Evolutionary conservation across 2,329 filamentous ascomycete species (phyloP), one percentile per base, ranked within the genome.

Genomic region (Penicillium concentricum): DNA sequence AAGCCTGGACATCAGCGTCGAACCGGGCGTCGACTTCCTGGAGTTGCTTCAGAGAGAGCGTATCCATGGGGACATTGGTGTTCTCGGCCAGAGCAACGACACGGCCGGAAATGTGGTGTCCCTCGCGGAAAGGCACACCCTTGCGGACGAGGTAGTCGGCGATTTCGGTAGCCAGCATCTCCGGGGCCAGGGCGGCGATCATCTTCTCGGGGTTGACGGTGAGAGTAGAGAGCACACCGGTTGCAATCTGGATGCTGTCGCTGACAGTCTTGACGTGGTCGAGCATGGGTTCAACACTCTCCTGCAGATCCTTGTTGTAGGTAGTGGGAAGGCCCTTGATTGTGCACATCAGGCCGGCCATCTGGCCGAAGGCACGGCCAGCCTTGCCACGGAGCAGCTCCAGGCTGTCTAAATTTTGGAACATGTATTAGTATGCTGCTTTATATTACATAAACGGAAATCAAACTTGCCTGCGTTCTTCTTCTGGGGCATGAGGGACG

Each of bases 231-330:
- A 96, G 80, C 5, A 95, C 88, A 53, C 92, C 89, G 24, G 89
- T 89, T 28, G 90, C 89, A 66, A 96, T 96, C 73, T 88, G 86
- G 53, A 95, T 82, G 69, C 88, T 91, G 79, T 95, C 89, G 55
- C 82, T 83, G 60, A 94, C 82, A 6, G 90, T 93, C 82, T 92
- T 90, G 74, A 92, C 84, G 72, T 87, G 85, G 74, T 95, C 90
- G 47, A 96, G 84, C 77, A 96, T 85, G n/a, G 89, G 88, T 80
- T 95, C 89, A 60, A 90, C 87, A 57, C 85, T 88, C 77, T 96
- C 91, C 76, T 96, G 91, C n/a, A 95, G 76, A 73, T 96, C 91
- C 77, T 95, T 96, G 80, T 95, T 93, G 80, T 95, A 95, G 3
- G 89, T 91, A 42, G 84, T 89, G 2, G 90, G 89, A 28, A 94